Evolutionary conservation across 78 protist species (phyloP).

Genomic region (Parvularia atlantis): DNA sequence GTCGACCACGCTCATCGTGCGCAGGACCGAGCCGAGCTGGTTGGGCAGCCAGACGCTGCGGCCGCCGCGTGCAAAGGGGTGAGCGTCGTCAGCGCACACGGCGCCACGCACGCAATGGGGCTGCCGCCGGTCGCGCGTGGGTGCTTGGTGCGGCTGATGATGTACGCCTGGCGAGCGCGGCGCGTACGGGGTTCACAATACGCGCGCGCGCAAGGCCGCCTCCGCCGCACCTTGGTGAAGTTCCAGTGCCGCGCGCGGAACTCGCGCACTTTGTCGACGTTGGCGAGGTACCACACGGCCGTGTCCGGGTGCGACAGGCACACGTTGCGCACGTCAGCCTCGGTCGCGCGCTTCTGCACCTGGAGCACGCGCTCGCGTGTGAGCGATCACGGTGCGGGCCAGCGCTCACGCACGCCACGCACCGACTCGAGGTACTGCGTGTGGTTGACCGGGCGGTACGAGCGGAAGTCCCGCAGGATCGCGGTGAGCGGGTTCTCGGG

Average conservation of each 20-base stretch:
- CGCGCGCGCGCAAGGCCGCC: too few relatives aligned
- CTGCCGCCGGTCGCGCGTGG: not conserved
- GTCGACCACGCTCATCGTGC: too few relatives aligned
- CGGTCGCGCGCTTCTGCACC: not conserved
- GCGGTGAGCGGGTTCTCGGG: not conserved
- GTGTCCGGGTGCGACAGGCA: not conserved
- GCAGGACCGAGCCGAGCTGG: not conserved
- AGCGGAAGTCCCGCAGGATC: not conserved
- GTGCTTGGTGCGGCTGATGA: not conserved
- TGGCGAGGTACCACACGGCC: not conserved
- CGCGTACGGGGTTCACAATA: too few relatives aligned
- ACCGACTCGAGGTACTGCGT: not conserved
- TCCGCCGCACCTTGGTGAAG: too few relatives aligned
- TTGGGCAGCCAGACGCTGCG: not conserved
- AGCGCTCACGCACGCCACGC: too few relatives aligned
- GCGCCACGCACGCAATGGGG: too few relatives aligned
- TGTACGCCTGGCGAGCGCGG: too few relatives aligned
- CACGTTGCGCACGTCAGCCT: too few relatives aligned
- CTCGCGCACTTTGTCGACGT: not conserved
- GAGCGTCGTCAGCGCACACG: too few relatives aligned
- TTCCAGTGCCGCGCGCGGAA: not conserved
- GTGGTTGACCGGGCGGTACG: not conserved
- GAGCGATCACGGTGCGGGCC: too few relatives aligned
- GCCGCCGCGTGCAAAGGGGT: too few relatives aligned
- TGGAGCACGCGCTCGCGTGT: too few relatives aligned